Conservation (phyloP, 306 rosid genomes). For the Astragalus glycyphyllos region DNA sequence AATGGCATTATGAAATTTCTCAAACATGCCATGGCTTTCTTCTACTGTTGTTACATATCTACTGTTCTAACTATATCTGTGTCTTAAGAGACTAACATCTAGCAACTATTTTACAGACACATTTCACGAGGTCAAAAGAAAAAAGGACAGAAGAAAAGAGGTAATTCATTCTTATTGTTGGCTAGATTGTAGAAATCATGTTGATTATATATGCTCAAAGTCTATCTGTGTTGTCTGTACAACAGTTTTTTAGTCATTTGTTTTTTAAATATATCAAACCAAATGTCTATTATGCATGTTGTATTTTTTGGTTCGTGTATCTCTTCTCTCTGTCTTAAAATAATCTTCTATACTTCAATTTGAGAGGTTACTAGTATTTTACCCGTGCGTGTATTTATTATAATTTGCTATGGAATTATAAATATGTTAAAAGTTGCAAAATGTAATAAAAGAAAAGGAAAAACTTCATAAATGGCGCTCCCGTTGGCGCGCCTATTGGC, state of each 20-base stretch:
- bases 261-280: slow-evolving; percentile 55
- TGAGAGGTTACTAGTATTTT: slow-evolving; percentile 17
- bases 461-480: too few relatives aligned
- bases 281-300: neutral
- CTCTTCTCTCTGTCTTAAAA: neutral
- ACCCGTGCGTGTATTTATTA: too few relatives aligned
- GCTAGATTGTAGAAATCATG: slow-evolving; percentile 29
- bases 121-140: slow-evolving; percentile 93
- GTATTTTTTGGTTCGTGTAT: neutral
- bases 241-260: neutral
- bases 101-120: slow-evolving; percentile 64
- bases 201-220: neutral
- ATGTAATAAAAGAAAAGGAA: too few relatives aligned
- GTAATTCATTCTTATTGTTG: slow-evolving; percentile 49
- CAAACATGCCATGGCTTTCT: neutral
- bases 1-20: slow-evolving; percentile 27
- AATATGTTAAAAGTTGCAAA: too few relatives aligned
- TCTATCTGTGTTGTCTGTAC: neutral
- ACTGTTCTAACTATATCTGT: slow-evolving; percentile 6
- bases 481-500: too few relatives aligned
- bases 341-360: slow-evolving; percentile 6
- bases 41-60: slow-evolving; percentile 21
- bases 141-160: slow-evolving; percentile 84
- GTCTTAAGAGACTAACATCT: slow-evolving; percentile 22
- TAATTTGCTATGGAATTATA: too few relatives aligned